A percentile compares a stretch with the other conserved stretches of the same genome.
These are phyloP conservation scores for Penicillium parvum DNA, from an alignment of 495 filamentous ascomycete genomes.

Conservation along the genomic window DNA sequence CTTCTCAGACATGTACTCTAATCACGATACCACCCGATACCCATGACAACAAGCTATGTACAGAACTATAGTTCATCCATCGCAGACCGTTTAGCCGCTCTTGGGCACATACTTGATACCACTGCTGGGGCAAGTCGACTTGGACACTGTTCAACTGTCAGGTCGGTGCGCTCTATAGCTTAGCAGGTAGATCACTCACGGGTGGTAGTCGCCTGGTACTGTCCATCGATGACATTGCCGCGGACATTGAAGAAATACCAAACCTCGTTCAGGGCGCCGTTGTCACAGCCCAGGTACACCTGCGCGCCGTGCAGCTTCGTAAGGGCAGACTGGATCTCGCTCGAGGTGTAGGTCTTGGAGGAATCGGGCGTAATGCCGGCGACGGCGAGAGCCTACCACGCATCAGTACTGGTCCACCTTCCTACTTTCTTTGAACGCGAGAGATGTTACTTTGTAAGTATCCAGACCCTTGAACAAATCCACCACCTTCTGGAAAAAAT, in stretches of 20 bases:
- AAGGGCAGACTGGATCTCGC: conserved; percentile 59
- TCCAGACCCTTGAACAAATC: conserved; percentile 58
- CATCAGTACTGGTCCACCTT: no score
- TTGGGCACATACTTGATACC: conserved; percentile 64
- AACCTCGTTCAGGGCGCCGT: conserved; percentile 56
- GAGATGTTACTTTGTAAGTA: conserved; percentile 47
- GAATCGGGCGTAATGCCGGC: conserved; percentile 61
- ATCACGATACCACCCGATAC: neutral
- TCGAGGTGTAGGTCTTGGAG: conserved; percentile 55
- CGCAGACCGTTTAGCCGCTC: conserved; percentile 5
- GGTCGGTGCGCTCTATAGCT: neutral
- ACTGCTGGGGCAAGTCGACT: conserved; percentile 49
- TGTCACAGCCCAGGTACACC: conserved; percentile 61
- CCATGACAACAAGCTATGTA: no score
- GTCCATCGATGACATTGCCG: conserved; percentile 65
- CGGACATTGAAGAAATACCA: conserved; percentile 76
- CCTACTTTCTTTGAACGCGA: neutral
- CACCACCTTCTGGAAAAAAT: conserved; percentile 54
- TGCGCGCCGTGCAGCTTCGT: conserved; percentile 48
- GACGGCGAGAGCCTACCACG: conserved; percentile 50
- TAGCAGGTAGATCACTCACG: conserved; percentile 31
- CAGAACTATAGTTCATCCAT: neutral
- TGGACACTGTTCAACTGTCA: conserved; percentile 35
- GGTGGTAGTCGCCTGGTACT: conserved; percentile 55
- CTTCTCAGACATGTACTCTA: conserved; percentile 1